Percentiles rank a stretch among this genome's conserved stretches.
Conservation (phyloP, 768 basidiomycete genomes). For the Russula sp. region DNA sequence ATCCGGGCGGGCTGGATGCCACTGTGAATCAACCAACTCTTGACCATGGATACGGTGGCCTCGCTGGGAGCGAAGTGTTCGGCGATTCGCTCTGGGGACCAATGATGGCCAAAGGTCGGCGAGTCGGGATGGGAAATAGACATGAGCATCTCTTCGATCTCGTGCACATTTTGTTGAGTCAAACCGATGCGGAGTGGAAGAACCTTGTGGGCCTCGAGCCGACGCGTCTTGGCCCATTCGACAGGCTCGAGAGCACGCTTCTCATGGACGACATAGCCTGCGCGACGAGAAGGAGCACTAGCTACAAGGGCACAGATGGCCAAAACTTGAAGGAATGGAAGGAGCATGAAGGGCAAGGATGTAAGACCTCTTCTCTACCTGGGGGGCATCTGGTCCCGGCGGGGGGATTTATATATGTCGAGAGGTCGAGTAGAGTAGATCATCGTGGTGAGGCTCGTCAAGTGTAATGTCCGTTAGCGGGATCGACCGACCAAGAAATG, state of each 20-base stretch:
- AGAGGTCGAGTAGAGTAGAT: too few species aligned
- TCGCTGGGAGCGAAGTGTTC: slow-evolving; percentile 37
- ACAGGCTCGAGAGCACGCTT: slow-evolving; percentile 30
- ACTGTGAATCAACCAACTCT: slow-evolving; percentile 32
- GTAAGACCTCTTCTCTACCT: neutral
- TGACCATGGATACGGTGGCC: slow-evolving; percentile 33
- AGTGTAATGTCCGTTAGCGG: too few species aligned
- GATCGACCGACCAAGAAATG: too few species aligned
- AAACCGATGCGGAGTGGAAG: slow-evolving; percentile 43
- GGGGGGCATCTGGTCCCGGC: too few species aligned
- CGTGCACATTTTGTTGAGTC: slow-evolving; percentile 34
- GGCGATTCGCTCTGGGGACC: slow-evolving; percentile 34
- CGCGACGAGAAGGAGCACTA: slow-evolving; percentile 16
- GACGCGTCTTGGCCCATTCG: slow-evolving; percentile 30
- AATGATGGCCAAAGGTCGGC: slow-evolving; percentile 40
- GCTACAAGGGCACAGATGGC: slow-evolving; percentile 21
- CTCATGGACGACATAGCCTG: slow-evolving; percentile 32
- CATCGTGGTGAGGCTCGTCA: too few species aligned
- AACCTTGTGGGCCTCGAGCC: slow-evolving; percentile 27
- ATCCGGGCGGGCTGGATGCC: slow-evolving; percentile 34
- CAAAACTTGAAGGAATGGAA: slow-evolving; percentile 7
- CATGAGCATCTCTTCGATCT: slow-evolving; percentile 36
- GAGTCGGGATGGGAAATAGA: slow-evolving; percentile 40
- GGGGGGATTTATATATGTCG: neutral
- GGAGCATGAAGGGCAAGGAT: slow-evolving; percentile 1